Evolutionary conservation across 768 basidiomycete species (phyloP), one percentile per base, ranked within the genome.

Genomic region (Tricholoma hemisulphureum): DNA sequence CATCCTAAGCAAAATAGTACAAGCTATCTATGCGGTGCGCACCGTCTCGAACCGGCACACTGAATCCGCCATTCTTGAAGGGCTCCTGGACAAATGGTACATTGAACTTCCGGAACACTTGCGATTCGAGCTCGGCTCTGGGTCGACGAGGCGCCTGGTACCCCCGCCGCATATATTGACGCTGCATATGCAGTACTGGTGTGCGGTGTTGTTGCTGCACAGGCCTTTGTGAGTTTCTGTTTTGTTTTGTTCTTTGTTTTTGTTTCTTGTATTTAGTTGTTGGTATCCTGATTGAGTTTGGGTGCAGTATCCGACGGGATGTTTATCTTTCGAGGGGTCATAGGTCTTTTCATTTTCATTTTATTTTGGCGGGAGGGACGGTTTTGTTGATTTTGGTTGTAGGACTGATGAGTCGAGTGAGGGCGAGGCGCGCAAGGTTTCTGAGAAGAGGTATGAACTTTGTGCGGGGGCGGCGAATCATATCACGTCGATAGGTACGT

Each of bases 171-270:
- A 89, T 61, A 72, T 89, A 23, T 72, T 92, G 56, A 88, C 87
- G 37, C 73, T 93, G 51, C 90, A 92, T 66, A 88, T 92, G 89
- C 87, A 90, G 65, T 92, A 91, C 65, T 93, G 91, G 91, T 89
- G 88, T 66, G 83, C 88, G 10, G 83, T 86, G 21, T 68, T 93
- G 29, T 67, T 93, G 26, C 71, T 92, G 51, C 89, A 92, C 69
- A 82, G 90, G 16, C 90, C 90, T 10, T 91, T 91, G 89, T 91
- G 68, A 73, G 88, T 76, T 21, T 5, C 57, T 51, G 39, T 49
- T 32, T 37, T 46, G 52, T 21, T 56, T 51, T 48, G 24, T 8
- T n/a, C 26, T 53, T 4, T 29, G 6, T 26, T 50, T 53, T 59
- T 54, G 3, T 57, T 28, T 18, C 16, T 55, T 35, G n/a, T n/a